phyloP scores from a whole-genome alignment of 2,329 filamentous ascomycete species.

The Aspergillus sp. region DNA sequence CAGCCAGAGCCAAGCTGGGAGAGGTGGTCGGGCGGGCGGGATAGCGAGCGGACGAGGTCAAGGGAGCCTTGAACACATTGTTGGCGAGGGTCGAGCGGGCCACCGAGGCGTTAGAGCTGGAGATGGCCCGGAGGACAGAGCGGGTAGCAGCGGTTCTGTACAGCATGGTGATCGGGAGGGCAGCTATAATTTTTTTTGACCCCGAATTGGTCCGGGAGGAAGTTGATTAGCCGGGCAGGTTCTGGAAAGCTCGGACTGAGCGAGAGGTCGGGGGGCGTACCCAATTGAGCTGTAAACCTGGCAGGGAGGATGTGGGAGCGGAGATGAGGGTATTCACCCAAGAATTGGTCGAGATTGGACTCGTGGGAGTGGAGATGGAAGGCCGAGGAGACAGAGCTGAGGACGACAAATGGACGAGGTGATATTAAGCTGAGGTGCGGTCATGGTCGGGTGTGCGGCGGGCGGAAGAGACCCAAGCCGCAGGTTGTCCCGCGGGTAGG shows the following conservation, averaged over 20 bases:
- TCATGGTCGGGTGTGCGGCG: conserved; percentile 22
- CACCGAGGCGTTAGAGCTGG: conserved; percentile 42
- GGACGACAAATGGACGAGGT: conserved; percentile 32
- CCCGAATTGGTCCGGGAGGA: conserved; percentile 16
- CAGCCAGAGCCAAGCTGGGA: conserved; percentile 41
- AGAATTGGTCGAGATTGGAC: conserved; percentile 27
- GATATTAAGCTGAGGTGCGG: conserved; percentile 34
- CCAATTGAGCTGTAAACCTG: conserved; percentile 33
- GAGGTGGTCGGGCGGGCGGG: conserved; percentile 34
- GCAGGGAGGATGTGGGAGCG: conserved; percentile 21
- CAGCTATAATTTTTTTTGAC: conserved; percentile 24
- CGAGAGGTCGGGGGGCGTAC: conserved; percentile 16
- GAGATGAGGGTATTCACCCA: conserved; percentile 32
- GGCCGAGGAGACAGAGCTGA: conserved; percentile 26
- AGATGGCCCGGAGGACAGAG: conserved; percentile 44
- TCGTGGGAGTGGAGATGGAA: conserved; percentile 34
- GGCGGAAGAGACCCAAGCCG: conserved; percentile 25
- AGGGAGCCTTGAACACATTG: conserved; percentile 43
- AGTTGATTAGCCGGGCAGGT: conserved; percentile 23
- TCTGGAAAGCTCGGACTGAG: conserved; percentile 32
- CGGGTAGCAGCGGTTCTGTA: conserved; percentile 45
- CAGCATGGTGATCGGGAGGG: conserved; percentile 41
- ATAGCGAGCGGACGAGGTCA: conserved; percentile 42
- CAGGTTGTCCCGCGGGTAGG: conserved; percentile 13
- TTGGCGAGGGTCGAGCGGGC: conserved; percentile 40